phyloP scores from a whole-genome alignment of 768 basidiomycete species.

The Auriscalpium orientale region DNA sequence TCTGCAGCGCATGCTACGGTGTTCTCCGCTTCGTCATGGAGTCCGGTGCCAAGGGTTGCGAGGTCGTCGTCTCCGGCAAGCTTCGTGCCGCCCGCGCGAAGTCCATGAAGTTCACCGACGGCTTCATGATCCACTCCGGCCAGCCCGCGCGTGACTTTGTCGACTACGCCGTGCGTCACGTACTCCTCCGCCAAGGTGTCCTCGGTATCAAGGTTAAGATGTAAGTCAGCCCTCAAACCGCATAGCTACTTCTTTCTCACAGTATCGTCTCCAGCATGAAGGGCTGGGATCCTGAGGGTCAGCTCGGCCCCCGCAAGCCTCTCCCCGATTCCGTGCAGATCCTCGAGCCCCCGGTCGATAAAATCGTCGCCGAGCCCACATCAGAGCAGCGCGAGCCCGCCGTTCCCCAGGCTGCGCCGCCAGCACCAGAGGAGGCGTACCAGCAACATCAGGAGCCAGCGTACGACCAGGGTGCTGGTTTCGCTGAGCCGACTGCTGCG shows the following conservation, averaged over 20 bases:
- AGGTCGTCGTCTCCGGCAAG: conserved; percentile 99
- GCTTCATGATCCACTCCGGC: conserved; percentile 99
- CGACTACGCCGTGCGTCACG: conserved; percentile 96
- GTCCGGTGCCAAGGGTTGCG: conserved; percentile 98
- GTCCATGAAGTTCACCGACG: conserved; percentile 99
- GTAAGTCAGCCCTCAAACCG: conserved; percentile 35
- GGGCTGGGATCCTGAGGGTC: conserved; percentile 88
- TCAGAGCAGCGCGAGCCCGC: conserved; percentile 80
- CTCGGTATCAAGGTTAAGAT: conserved; percentile 99
- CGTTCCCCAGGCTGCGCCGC: conserved; percentile 40
- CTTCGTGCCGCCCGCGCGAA: conserved; percentile 99
- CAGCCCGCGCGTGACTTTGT: conserved; percentile 96
- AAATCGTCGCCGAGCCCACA: conserved; percentile 79
- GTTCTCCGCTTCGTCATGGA: conserved; percentile 99
- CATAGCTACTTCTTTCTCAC: background rate
- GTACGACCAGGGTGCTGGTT: conserved; percentile 20
- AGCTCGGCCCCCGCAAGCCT: conserved; percentile 82
- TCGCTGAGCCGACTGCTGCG: conserved; percentile 5
- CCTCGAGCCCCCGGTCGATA: conserved; percentile 84
- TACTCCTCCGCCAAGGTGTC: conserved; percentile 96
- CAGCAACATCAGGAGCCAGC: conserved; percentile 30
- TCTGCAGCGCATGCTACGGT: conserved; percentile 88
- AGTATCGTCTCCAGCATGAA: conserved; percentile 67
- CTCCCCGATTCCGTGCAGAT: conserved; percentile 94
- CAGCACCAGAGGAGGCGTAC: conserved; percentile 44